A percentile compares a stretch with the other conserved stretches of the same genome.
Conservation (phyloP, 140 eudicot species). For the Anethum foeniculum region DNA sequence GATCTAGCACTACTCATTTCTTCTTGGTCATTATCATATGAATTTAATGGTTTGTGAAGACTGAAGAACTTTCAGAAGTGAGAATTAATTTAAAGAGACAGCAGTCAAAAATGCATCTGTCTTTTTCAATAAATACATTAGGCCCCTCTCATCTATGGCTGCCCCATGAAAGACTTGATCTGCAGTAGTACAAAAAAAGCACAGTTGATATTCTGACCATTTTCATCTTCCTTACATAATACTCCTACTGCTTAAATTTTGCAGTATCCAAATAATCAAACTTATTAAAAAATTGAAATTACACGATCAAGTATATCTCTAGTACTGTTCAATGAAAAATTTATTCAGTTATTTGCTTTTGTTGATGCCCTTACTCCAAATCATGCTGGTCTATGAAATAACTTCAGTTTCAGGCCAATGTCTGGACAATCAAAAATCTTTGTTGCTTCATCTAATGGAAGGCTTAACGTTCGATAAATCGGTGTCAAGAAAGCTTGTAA, state of each 20-base stretch:
- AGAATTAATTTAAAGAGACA: not conserved
- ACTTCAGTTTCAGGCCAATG: constrained; percentile 26
- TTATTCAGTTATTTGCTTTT: constrained; percentile 8
- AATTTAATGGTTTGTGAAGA: not conserved
- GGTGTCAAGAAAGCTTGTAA: constrained; percentile 28
- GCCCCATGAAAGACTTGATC: too few species aligned
- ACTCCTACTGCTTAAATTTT: not conserved
- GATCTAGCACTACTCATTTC: too few species aligned
- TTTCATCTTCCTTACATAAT: not conserved
- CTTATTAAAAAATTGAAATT: not conserved
- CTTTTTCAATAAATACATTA: not conserved
- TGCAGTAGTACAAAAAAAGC: too few species aligned
- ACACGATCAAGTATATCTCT: not conserved
- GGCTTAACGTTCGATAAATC: constrained; percentile 17
- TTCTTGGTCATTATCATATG: not conserved
- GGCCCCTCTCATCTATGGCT: not conserved
- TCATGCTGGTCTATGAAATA: not conserved
- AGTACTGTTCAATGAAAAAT: constrained; percentile 19
- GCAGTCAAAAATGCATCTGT: not conserved
- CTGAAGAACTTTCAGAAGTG: not conserved
- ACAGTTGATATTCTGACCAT: not conserved
- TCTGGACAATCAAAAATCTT: not conserved
- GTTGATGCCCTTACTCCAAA: constrained; percentile 4
- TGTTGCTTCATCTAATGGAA: constrained; percentile 37
- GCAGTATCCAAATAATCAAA: not conserved